Evolutionary conservation across 2,329 filamentous ascomycete genomes (phyloP).

Genomic region (Ceratocystis cubensis): DNA sequence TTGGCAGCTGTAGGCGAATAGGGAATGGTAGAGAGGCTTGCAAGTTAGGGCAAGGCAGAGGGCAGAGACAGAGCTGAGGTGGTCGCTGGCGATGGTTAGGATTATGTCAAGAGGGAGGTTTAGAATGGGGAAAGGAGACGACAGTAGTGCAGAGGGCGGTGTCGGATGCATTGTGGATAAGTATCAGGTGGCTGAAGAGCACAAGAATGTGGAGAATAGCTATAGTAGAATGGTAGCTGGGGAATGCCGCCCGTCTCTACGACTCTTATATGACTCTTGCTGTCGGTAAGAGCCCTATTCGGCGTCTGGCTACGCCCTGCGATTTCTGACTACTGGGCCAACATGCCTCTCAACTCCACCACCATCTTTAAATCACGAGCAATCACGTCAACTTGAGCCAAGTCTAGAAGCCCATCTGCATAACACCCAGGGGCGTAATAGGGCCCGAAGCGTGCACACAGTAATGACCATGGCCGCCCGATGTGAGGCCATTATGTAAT

Average conservation of each 20-base stretch:
- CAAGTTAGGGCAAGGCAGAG: slow-evolving; percentile 9
- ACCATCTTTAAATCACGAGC: neutral
- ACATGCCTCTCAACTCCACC: neutral
- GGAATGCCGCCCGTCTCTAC: neutral
- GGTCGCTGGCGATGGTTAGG: slow-evolving; percentile 7
- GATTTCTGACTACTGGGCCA: neutral
- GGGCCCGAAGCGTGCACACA: neutral
- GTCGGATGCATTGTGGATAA: neutral
- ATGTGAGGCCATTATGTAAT: slow-evolving; percentile 5
- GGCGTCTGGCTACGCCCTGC: neutral
- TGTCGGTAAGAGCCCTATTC: neutral
- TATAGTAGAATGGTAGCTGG: neutral
- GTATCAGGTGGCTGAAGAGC: neutral
- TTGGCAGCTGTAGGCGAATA: neutral
- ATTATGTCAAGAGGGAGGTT: slow-evolving; percentile 18
- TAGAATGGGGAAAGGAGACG: slow-evolving; percentile 10
- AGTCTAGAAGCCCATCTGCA: slow-evolving; percentile 3
- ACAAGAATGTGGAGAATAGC: neutral
- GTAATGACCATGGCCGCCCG: neutral
- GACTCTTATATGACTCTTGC: neutral
- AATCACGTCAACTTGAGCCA: slow-evolving; percentile 3
- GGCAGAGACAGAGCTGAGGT: slow-evolving; percentile 8
- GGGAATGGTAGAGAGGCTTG: slow-evolving; percentile 6
- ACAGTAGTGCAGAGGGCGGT: neutral
- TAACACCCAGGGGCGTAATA: neutral